phyloP scores from a whole-genome alignment of 176 grass and related monocot species.

The Avena eriantha region DNA sequence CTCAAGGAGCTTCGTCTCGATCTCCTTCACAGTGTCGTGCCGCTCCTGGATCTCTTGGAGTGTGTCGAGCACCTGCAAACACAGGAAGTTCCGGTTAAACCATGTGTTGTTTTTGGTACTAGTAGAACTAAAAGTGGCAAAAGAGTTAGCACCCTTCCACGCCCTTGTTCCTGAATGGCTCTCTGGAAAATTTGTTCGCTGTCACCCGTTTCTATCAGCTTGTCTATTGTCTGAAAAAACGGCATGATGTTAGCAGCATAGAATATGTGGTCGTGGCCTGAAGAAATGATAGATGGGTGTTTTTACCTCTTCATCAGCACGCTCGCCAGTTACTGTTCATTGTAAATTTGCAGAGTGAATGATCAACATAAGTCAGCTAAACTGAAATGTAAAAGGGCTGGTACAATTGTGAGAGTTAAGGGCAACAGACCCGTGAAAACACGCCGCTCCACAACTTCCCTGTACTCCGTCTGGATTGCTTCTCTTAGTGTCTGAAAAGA shows the following conservation, averaged over 20 bases:
- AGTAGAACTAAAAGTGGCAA: not conserved
- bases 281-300: constrained; percentile 17
- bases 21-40: constrained; percentile 76
- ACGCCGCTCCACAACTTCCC: constrained; percentile 78
- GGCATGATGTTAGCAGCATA: constrained; percentile 25
- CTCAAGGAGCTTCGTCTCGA: constrained; percentile 82
- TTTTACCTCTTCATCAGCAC: constrained; percentile 77
- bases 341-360: constrained; percentile 21
- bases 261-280: not conserved
- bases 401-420: not conserved
- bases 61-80: constrained; percentile 74
- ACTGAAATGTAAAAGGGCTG: constrained; percentile 26
- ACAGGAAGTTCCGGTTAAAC: constrained; percentile 26
- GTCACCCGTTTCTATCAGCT: constrained; percentile 80
- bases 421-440: constrained; percentile 72
- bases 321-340: constrained; percentile 80
- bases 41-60: constrained; percentile 92
- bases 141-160: constrained; percentile 64
- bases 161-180: constrained; percentile 94
- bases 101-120: not conserved
- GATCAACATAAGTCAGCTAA: constrained; percentile 1
- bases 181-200: constrained; percentile 85
- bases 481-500: constrained; percentile 72
- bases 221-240: constrained; percentile 74
- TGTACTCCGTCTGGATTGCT: constrained; percentile 82